Percentiles rank a stretch among this genome's conserved stretches.
phyloP scores from a whole-genome alignment of 139 green algal species.

The Diplosphaera chodatii region DNA sequence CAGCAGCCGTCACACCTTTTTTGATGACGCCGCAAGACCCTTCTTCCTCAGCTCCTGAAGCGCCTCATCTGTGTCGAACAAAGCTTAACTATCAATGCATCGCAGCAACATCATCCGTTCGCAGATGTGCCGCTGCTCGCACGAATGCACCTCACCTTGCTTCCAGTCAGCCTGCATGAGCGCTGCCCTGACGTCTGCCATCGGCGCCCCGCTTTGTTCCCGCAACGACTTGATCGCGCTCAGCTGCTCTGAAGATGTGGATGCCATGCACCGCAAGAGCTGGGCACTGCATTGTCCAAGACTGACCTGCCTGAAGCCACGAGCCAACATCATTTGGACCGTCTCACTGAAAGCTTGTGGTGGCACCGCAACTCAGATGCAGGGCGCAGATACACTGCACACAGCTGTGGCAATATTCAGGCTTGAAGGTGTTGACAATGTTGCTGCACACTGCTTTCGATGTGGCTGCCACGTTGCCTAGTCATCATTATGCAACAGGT shows the following conservation, averaged over 20 bases:
- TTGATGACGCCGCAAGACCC: slow-evolving; percentile 72
- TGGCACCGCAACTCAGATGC: background rate
- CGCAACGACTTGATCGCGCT: slow-evolving; percentile 72
- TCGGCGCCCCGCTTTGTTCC: slow-evolving; percentile 65
- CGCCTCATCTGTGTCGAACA: slow-evolving; percentile 43
- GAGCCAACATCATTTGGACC: background rate
- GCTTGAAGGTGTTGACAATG: no score
- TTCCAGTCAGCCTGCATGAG: slow-evolving; percentile 58
- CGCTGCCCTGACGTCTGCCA: slow-evolving; percentile 75
- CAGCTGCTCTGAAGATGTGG: slow-evolving; percentile 30
- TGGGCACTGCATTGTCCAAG: background rate
- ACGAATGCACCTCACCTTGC: slow-evolving; percentile 43
- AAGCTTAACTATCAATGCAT: no score
- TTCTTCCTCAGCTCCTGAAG: slow-evolving; percentile 72
- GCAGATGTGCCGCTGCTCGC: no score
- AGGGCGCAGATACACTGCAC: no score
- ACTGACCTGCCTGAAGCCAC: background rate
- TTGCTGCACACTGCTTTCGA: no score
- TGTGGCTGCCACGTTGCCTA: no score
- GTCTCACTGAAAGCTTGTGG: background rate
- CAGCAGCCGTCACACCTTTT: slow-evolving; percentile 53
- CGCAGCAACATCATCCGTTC: no score
- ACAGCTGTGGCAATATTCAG: no score
- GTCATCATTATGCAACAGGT: no score
- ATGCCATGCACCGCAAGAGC: slow-evolving; percentile 10